A percentile compares a stretch with the other conserved stretches of the same genome.
phyloP scores from a whole-genome alignment of 345 rosid genomes.

The Linum trigynum region DNA sequence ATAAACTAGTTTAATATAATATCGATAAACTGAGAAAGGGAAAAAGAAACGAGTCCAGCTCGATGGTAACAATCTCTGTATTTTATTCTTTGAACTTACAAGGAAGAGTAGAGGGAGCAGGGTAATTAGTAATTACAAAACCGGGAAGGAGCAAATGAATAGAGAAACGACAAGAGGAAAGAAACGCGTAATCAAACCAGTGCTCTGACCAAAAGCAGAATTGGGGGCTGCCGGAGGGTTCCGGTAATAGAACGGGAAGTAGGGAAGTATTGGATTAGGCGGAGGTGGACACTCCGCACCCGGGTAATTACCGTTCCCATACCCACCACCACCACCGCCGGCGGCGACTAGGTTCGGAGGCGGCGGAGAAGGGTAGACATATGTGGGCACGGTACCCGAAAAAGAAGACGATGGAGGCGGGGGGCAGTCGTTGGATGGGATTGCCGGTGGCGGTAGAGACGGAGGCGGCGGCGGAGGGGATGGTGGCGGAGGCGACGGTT shows the following conservation, averaged over 20 bases:
- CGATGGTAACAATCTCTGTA: too few species aligned
- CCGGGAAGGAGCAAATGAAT: not conserved
- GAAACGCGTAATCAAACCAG: slow-evolving; percentile 2
- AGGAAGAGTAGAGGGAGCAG: too few species aligned
- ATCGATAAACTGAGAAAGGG: too few species aligned
- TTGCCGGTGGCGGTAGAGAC: slow-evolving; percentile 13
- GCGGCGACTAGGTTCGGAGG: slow-evolving; percentile 3
- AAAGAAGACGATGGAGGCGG: slow-evolving; percentile 17
- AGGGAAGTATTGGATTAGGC: slow-evolving; percentile 18
- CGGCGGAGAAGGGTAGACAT: slow-evolving; percentile 11
- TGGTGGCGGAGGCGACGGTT: slow-evolving; percentile 21
- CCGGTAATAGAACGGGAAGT: slow-evolving; percentile 18
- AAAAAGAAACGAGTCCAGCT: too few species aligned
- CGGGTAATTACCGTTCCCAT: slow-evolving; percentile 10
- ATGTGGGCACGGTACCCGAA: not conserved
- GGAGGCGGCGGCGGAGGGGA: slow-evolving; percentile 30
- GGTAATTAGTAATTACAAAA: too few species aligned
- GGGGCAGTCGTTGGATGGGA: slow-evolving; percentile 14
- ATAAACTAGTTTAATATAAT: too few species aligned
- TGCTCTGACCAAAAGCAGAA: slow-evolving; percentile 1
- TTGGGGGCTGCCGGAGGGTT: slow-evolving; percentile 15
- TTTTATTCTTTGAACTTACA: too few species aligned
- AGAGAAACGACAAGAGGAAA: not conserved
- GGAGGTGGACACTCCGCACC: slow-evolving; percentile 16
- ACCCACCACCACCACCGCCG: slow-evolving; percentile 3